These are phyloP conservation scores for Trichosporon coremiiforme DNA, from an alignment of 1,284 basidiomycete genomes.

Conservation along the genomic window DNA sequence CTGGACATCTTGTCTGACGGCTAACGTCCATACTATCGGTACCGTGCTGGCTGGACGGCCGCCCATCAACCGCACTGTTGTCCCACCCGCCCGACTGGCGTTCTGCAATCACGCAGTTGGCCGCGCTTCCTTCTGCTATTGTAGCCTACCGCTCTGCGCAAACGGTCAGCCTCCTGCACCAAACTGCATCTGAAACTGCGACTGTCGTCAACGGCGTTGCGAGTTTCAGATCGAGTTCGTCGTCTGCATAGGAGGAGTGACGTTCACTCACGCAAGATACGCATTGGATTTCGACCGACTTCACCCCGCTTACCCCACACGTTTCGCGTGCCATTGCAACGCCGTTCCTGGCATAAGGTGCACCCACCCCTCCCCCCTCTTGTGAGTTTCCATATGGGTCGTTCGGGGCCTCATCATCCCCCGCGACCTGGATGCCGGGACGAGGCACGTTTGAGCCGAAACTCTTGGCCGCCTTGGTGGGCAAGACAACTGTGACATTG, in stretches of 20 bases:
- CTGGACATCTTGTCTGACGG: background rate
- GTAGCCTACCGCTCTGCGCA: background rate
- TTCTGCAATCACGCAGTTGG: too few relatives aligned
- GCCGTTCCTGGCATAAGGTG: conserved; percentile 4
- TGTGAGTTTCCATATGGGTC: background rate
- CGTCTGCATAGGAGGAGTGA: background rate
- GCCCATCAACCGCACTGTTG: too few relatives aligned
- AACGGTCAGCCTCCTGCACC: background rate
- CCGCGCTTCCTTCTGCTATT: background rate
- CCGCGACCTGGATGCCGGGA: background rate
- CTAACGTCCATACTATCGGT: background rate
- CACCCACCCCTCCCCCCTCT: background rate
- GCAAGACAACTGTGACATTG: background rate
- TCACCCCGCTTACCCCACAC: conserved; percentile 11
- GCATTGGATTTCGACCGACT: background rate
- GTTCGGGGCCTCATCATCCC: background rate
- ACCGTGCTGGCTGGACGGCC: background rate
- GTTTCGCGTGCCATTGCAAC: conserved; percentile 9
- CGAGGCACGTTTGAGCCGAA: background rate
- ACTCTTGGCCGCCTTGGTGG: background rate
- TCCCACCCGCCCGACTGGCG: too few relatives aligned
- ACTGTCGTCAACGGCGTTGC: conserved; percentile 2
- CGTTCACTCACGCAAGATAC: background rate
- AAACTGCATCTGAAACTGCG: background rate
- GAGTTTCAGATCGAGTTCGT: background rate